Base-by-base conservation (phyloP, 2,329 filamentous ascomycete species). In the Neoascochyta sp. region DNA sequence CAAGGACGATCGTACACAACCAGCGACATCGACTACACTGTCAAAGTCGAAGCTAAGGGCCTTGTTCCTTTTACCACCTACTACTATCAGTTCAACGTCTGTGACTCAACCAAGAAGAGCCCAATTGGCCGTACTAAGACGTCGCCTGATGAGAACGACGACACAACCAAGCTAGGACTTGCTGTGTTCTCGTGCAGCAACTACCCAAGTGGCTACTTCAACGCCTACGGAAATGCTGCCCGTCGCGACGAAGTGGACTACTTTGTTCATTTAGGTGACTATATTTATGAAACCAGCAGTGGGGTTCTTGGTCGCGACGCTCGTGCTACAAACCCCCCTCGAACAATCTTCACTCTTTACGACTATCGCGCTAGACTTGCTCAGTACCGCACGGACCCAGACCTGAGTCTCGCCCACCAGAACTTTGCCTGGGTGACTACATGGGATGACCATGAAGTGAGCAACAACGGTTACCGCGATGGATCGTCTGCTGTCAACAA, bases 1-100 rank as follows among this genome's bases (percentile, higher is more conserved):
- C 66, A 65, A 1, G 83, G 83, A 4, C 73, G 63, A 19, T 80
- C 73, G 1, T 85, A 79, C 51, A 87, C 83, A 0, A 83, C 74
- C 19, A 82, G 76, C 1, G 83, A 87, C 52, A 76, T 87, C 26
- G 83, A 88, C 52, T 88, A 80, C 53, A 87, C 83, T 0, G 67
- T 86, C 36, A 86, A 80, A 71, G 74, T 85, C 9, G 81, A 86
- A 57, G 82, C 81, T 1, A 71, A 62, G 27, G 71, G 73, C 9
- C 56, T 86, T 22, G 63, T 74, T 29, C 70, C 81, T 0, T 83
- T 77, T 48, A 85, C 79, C 0, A 70, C 67, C 2, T 85, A 86
- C 57, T 81, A 73, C 47, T 85, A 85, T 47, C 81, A 82, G 47
- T 87, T 86, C 63, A 75, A 66, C 13, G 70, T 86, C 16, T 87